Evolutionary conservation across 148 eudicot genomes (phyloP), one percentile per base, ranked within the genome.

Genomic region (Dianthus caryophyllus): DNA sequence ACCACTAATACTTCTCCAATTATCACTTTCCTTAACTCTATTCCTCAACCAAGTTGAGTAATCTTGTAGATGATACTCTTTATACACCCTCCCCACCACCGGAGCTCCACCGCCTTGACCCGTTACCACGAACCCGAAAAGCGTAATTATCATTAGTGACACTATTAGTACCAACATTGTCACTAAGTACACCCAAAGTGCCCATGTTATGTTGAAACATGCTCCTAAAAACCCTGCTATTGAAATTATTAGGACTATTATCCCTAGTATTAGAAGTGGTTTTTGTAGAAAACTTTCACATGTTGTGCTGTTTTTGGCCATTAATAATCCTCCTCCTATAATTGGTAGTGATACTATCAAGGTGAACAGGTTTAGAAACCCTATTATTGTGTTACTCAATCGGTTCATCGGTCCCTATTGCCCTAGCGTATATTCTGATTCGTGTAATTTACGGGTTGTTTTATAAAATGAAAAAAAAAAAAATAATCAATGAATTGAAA

Each of bases 221-320:
- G 97, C 95, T 0, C 98, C 98, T 7, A 94, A 81, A 78, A 90
- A 94, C 33, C 98, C 98, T 0, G 88, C 87, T 16, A 94, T 72
- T 0, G 98, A 94, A 1, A 94, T 65, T 0, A 90, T 64, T 14
- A 94, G 82, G 31, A 94, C 69, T 3, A 90, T 36, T 74, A 94
- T 88, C 6, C 98, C 98, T 0, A 94, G 55, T 39, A 80, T 69
- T 4, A 94, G 72, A 12, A 94, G 88, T 5, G 98, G 98, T 0
- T 86, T 90, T 71, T 94, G 98, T 36, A 94, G 83, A 79, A 94
- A 90, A 56, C 67, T 83, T 24, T 81, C 85, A 62, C 98, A 94
- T 2, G 97, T 81, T 1, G 95, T 80, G 41, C 80, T 81, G 71
- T 76, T 80, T 48, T 69, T 79, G 0, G 97, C 85, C 88, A 94